Evolutionary conservation across 129 eudicot genomes (phyloP), one percentile per base, ranked within the genome.

Genomic region (Calendula officinalis): DNA sequence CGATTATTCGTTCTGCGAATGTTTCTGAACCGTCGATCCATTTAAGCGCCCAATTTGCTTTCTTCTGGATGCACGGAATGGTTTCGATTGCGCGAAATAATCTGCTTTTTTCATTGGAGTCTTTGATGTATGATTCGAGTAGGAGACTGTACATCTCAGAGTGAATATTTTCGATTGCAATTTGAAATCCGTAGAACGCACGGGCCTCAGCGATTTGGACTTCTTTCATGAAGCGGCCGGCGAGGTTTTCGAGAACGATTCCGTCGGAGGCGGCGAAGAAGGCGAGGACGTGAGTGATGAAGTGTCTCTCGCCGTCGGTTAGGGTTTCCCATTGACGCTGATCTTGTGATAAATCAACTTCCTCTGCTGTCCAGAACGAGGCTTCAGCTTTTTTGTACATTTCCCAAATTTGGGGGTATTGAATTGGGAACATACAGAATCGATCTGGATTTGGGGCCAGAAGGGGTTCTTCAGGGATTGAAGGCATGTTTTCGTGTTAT

Each of bases 181-280:
- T 89, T 54, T 89, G 97, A 73, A 89, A 89, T 6, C 97, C 97
- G 60, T 89, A 89, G 55, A 89, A 89, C 6, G 97, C 97, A 34
- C 97, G 87, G 15, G 97, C 97, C 75, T 89, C 97, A 5, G 97
- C 60, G 8, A 89, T 74, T 44, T 89, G 97, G 6, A 89, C 83
- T 56, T 89, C 97, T 30, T 77, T 85, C 90, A 85, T 85, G 71
- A 89, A 89, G 8, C 97, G 63, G 0, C 83, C 85, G 7, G 96
- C 96, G 35, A 89, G 83, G 41, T 89, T 89, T 62, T 89, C 96
- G 6, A 85, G 34, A 1, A 89, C 96, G 66, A 89, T 89, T 40
- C 96, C 96, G 34, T 89, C 96, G 0, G 96, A 89, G 55, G 96
- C 85, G 30, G 96, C 96, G n/a, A 89, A 89, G 77, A 89, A 89